These are phyloP conservation scores for Tolypocladium ophioglossoides DNA, from an alignment of 2,329 filamentous ascomycete species.

Conservation along the genomic window DNA sequence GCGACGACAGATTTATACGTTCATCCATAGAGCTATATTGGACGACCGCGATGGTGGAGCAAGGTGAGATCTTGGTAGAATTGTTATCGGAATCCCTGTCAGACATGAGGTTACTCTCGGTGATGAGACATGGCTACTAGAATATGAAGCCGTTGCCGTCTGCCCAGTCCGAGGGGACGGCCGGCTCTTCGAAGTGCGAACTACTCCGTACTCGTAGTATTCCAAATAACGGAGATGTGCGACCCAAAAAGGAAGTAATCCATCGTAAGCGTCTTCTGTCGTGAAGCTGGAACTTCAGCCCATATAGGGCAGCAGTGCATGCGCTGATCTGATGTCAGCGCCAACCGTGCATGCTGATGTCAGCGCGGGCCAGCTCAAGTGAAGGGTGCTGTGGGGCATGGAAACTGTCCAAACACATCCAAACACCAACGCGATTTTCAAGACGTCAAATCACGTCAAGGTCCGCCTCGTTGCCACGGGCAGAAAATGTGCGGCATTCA, in stretches of 20 bases:
- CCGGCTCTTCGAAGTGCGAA: not conserved
- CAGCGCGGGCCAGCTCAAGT: not conserved
- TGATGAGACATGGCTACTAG: not conserved
- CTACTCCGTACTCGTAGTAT: too few species aligned
- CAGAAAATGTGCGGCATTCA: conserved; percentile 51
- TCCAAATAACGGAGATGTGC: not conserved
- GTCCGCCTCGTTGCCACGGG: not conserved
- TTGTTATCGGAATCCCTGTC: not conserved
- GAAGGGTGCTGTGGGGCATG: not conserved
- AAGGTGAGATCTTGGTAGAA: not conserved
- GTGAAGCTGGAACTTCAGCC: too few species aligned
- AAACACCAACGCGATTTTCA: not conserved
- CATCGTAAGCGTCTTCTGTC: too few species aligned
- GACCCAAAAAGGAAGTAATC: not conserved
- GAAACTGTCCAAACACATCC: not conserved
- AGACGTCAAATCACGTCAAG: conserved; percentile 5
- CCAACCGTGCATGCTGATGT: not conserved
- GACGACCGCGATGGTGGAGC: not conserved
- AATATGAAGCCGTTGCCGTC: not conserved
- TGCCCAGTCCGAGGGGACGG: not conserved
- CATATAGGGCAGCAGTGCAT: too few species aligned
- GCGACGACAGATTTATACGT: not conserved
- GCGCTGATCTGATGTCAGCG: too few species aligned
- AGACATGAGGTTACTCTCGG: not conserved
- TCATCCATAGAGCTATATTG: too few species aligned